A percentile compares a stretch with the other conserved stretches of the same genome.
Evolutionary conservation across 805 yeast species (phyloP).

Genomic region (Candida boleticola): DNA sequence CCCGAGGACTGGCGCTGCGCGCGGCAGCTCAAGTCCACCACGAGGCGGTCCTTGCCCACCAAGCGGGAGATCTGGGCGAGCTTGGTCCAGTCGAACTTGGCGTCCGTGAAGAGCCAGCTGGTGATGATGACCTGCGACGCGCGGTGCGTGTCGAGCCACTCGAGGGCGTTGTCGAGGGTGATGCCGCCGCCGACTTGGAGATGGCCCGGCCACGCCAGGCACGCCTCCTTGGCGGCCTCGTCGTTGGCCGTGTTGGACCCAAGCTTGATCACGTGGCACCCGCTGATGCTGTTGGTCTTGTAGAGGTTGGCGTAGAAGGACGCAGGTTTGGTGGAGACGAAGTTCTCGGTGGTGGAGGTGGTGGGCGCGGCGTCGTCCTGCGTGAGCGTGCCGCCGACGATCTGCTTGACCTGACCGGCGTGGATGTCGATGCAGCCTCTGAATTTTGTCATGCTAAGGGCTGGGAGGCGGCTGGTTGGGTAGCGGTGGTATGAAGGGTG

Average conservation of each 20-base stretch:
- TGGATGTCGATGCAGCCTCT: constrained; percentile 96
- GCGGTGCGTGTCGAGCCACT: constrained; percentile 67
- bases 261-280: constrained; percentile 91
- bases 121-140: constrained; percentile 92
- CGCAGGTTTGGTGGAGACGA: constrained; percentile 72
- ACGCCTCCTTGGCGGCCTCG: constrained; percentile 74
- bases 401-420: constrained; percentile 92
- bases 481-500: no score
- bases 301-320: constrained; percentile 75
- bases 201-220: constrained; percentile 66
- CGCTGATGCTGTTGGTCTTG: constrained; percentile 51
- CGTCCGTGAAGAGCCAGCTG: constrained; percentile 81
- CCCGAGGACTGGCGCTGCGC: constrained; percentile 22
- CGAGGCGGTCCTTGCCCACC: constrained; percentile 68
- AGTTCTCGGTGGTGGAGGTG: constrained; percentile 52
- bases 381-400: constrained; percentile 87
- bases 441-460: constrained; percentile 69
- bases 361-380: constrained; percentile 39
- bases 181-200: constrained; percentile 96
- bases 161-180: constrained; percentile 63
- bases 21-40: constrained; percentile 88
- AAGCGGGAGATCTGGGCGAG: constrained; percentile 46
- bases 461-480: no score
- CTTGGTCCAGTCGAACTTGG: constrained; percentile 47
- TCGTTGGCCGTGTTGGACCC: constrained; percentile 79